Base-by-base conservation (phyloP, 495 filamentous ascomycete genomes). In the Trichoderma virens region DNA sequence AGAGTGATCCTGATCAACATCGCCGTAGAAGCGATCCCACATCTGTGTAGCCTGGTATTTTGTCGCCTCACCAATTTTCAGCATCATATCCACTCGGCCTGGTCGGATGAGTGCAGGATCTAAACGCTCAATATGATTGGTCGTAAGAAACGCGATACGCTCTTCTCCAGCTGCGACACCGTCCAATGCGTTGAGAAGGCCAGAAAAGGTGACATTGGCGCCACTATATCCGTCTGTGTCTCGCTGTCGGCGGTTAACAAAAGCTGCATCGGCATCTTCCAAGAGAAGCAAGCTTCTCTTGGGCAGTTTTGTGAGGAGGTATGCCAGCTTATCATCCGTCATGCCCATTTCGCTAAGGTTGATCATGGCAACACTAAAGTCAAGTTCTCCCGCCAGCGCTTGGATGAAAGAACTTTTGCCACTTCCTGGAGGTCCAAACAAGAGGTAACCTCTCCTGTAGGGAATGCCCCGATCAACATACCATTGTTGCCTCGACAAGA, bases 321-420 rank as follows among this genome's bases (percentile, higher is more conserved):
- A 87, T 61, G 93, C 92, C 30, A 98, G 80, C 62, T 92, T 86
- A 70, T 98, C 94, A 65, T 98, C 94, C 20, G 92, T 97, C 54
- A 98, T 79, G 13, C 94, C 94, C 2, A 92, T 85, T 76, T 98
- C 91, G 72, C 91, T 96, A 4, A 98, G 82, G 69, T 97, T 97
- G 59, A 98, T 78, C 73, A 97, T 90, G 51, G 93, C 91, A 68
- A 98, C 94, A 68, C 91, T 90, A 75, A 96, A 98, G 70, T 98
- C 90, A 62, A 98, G 75, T 66, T 93, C 86, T 14, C 92, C 95
- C 1, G 94, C 94, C 32, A 98, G 78, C 3, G 95, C 93, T 76
- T 97, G 93, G 60, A 98, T 95, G 72, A 98, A 98, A 2, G 90
- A 95, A 68, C 88, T 97, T 75, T 98, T 98, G 25, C 94, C 94